Base-by-base conservation (phyloP, 2,329 filamentous ascomycete genomes). In the Sporothrix sp. region DNA sequence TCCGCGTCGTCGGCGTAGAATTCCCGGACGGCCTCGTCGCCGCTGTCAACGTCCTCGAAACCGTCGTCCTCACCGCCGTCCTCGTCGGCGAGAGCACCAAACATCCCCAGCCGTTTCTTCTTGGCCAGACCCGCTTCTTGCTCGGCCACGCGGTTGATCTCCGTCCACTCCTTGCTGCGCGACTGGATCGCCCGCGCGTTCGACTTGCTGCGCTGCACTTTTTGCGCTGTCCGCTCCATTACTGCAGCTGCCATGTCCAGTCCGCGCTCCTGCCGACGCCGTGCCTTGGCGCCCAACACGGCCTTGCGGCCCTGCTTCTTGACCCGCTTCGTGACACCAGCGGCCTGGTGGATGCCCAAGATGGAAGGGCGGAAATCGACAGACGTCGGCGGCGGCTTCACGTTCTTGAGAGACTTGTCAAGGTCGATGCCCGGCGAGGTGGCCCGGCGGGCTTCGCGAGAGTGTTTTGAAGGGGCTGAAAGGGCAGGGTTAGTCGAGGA, bases 401-500 rank as follows among this genome's bases (percentile, higher is more conserved):
- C 66, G 33, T 78, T 69, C 62, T 84, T 84, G 20, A 86, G 71
- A 7, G 82, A 84, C 67, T 85, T 85, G 72, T 87, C 82, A 38
- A 78, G 77, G 66, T 85, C 69, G 65, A 87, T 81, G 60, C 80
- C 73, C 23, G 84, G 82, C 4, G 83, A 85, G 14, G 79, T 79
- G 42, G 81, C 85, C 57, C 86, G 81, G 61, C 85, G 79, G 36
- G 84, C 84, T 52, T 84, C 84, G 57, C 86, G 83, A 48, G 86
- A 90, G 69, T 83, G 84, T 52, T 80, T 66, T 4, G 84, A 86
- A 35, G 73, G 71, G 50, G 70, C 81, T 85, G 61, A 1, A 9
- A n/a, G 18, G 20, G 25, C 13, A 14, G 25, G n/a, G n/a, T 14
- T 40, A 42, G 23, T 13, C 10, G 7, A 16, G 39, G n/a, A 36